Percentiles rank a stretch among this genome's conserved stretches.
Conservation (phyloP, 441 rosid genomes). For the Arabidopsis lyrata region DNA sequence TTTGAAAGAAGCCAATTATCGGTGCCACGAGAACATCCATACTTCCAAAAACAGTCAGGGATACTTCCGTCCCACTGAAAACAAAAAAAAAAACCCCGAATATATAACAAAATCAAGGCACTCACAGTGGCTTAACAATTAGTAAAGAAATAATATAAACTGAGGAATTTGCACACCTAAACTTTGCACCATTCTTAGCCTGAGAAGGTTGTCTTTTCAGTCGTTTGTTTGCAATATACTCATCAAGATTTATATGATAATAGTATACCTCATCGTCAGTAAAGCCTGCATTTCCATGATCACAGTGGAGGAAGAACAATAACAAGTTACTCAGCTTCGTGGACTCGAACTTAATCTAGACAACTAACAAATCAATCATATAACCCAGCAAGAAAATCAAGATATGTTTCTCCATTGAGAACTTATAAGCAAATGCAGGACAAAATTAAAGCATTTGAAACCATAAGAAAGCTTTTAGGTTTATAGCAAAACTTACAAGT, state of each 20-base stretch:
- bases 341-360: not conserved
- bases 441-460: slow-evolving; percentile 9
- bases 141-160: not conserved
- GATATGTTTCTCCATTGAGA: not conserved
- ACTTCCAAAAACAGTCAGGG: slow-evolving; percentile 58
- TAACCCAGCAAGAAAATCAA: not conserved
- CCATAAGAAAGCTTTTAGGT: not conserved
- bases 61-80: slow-evolving; percentile 82
- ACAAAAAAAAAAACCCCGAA: slow-evolving; percentile 18
- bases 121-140: slow-evolving; percentile 1
- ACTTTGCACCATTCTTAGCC: slow-evolving; percentile 70
- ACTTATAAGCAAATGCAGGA: not conserved
- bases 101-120: slow-evolving; percentile 21
- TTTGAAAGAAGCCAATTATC: slow-evolving; percentile 56
- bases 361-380: not conserved
- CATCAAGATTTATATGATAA: slow-evolving; percentile 67
- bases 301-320: not conserved
- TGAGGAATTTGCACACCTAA: slow-evolving; percentile 58
- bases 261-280: slow-evolving; percentile 60
- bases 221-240: slow-evolving; percentile 48
- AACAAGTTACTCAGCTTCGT: slow-evolving; percentile 2
- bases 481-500: slow-evolving; percentile 59
- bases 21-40: slow-evolving; percentile 52
- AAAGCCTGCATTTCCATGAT: slow-evolving; percentile 53
- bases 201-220: slow-evolving; percentile 70